phyloP scores from a whole-genome alignment of 2,329 filamentous ascomycete species.

The Hawksworthiomyces lignivorus region DNA sequence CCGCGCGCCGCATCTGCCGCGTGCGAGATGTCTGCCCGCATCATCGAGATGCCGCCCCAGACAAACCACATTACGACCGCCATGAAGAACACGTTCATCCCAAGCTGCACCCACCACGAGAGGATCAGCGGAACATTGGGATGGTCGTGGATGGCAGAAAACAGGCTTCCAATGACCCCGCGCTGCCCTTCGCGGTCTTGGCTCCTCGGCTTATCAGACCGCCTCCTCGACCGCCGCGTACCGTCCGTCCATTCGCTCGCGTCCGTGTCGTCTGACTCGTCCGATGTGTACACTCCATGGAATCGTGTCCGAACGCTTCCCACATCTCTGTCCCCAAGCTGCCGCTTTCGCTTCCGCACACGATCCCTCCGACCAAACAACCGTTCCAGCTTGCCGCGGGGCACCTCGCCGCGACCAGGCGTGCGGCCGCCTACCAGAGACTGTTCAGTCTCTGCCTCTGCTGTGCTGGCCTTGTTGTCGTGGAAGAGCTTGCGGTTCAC shows the following conservation, averaged over 20 bases:
- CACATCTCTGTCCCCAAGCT: constrained; percentile 44
- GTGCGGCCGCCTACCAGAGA: constrained; percentile 33
- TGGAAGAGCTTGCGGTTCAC: constrained; percentile 14
- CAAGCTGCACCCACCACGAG: constrained; percentile 50
- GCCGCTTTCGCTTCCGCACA: constrained; percentile 47
- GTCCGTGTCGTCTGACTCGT: constrained; percentile 28
- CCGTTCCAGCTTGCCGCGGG: constrained; percentile 33
- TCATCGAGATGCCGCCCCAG: constrained; percentile 60
- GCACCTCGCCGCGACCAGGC: constrained; percentile 59
- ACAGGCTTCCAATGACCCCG: constrained; percentile 35
- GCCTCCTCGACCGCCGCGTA: not conserved
- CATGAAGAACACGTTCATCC: constrained; percentile 58
- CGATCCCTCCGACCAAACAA: constrained; percentile 33
- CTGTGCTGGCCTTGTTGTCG: constrained; percentile 2
- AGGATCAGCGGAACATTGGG: constrained; percentile 52
- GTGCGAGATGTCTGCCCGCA: constrained; percentile 66
- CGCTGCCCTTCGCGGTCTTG: constrained; percentile 10
- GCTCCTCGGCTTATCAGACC: not conserved
- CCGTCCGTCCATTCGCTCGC: constrained; percentile 12
- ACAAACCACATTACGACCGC: constrained; percentile 54
- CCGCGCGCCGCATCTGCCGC: constrained; percentile 62
- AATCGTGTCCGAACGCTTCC: constrained; percentile 40
- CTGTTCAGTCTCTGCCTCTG: no score
- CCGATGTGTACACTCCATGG: constrained; percentile 43
- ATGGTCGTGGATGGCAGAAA: constrained; percentile 47